Conservation (phyloP, 495 filamentous ascomycete species). For the Penicillium flavigenum region DNA sequence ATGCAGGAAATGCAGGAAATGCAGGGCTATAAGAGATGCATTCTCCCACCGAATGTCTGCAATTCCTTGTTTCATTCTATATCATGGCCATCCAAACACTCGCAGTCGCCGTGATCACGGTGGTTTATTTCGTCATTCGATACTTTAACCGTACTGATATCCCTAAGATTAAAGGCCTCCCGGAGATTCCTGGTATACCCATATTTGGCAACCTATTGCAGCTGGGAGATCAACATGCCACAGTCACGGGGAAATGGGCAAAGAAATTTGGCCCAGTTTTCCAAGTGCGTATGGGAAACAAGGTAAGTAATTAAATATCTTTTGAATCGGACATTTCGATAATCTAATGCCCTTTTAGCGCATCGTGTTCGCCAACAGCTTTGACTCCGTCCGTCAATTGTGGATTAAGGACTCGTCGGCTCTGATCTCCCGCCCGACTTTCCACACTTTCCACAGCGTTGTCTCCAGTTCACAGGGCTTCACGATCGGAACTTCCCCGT, state of each 20-base stretch:
- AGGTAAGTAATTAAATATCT: constrained; percentile 32
- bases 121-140: constrained; percentile 52
- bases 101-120: constrained; percentile 41
- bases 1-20: no score
- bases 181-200: constrained; percentile 62
- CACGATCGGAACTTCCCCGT: constrained; percentile 72
- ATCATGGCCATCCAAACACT: constrained; percentile 48
- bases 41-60: not conserved
- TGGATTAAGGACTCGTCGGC: constrained; percentile 72
- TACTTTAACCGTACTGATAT: constrained; percentile 58
- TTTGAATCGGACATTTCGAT: not conserved
- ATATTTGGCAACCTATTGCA: constrained; percentile 64
- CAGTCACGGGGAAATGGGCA: constrained; percentile 52
- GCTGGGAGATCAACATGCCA: constrained; percentile 56
- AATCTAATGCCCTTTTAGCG: constrained; percentile 35
- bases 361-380: constrained; percentile 68
- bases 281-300: constrained; percentile 65
- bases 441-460: constrained; percentile 72
- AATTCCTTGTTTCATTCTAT: not conserved
- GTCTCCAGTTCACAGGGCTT: constrained; percentile 69
- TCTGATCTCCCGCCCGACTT: constrained; percentile 67
- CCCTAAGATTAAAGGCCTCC: constrained; percentile 62
- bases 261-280: constrained; percentile 66
- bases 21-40: constrained; percentile 10
- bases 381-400: constrained; percentile 63